phyloP scores from a whole-genome alignment of 2,329 filamentous ascomycete species.

The Alternaria brassicicola region DNA sequence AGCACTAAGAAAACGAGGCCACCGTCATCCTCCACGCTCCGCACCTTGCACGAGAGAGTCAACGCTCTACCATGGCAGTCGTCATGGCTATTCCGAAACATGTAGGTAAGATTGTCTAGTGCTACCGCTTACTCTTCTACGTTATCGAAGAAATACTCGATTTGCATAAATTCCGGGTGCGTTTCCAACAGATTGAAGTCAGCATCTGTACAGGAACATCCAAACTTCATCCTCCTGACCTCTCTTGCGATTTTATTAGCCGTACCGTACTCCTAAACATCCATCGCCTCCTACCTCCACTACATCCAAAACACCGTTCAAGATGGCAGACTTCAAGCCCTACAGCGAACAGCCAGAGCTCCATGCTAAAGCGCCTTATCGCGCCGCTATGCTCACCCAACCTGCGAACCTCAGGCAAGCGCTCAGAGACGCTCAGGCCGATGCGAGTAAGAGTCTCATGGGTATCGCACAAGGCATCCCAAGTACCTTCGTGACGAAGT shows the following conservation, averaged over 20 bases:
- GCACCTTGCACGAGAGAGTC: not conserved
- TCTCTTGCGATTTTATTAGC: no score
- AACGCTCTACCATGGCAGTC: not conserved
- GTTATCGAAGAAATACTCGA: not conserved
- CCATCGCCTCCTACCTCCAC: not conserved
- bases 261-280: not conserved
- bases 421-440: constrained; percentile 28
- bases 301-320: not conserved
- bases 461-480: constrained; percentile 37
- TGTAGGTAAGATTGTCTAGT: not conserved
- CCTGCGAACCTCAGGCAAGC: constrained; percentile 32
- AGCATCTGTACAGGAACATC: not conserved
- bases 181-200: not conserved
- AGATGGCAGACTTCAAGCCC: constrained; percentile 26
- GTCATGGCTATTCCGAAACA: not conserved
- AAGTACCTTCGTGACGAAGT: constrained; percentile 34
- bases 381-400: constrained; percentile 30
- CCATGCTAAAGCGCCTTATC: constrained; percentile 30
- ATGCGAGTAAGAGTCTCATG: constrained; percentile 32
- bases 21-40: not conserved
- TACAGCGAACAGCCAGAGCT: constrained; percentile 34
- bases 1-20: not conserved
- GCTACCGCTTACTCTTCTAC: not conserved
- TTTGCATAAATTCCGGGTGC: not conserved
- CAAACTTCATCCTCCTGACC: not conserved